Evolutionary conservation across 2,329 filamentous ascomycete genomes (phyloP).

Genomic region (Clonostachys sp.): DNA sequence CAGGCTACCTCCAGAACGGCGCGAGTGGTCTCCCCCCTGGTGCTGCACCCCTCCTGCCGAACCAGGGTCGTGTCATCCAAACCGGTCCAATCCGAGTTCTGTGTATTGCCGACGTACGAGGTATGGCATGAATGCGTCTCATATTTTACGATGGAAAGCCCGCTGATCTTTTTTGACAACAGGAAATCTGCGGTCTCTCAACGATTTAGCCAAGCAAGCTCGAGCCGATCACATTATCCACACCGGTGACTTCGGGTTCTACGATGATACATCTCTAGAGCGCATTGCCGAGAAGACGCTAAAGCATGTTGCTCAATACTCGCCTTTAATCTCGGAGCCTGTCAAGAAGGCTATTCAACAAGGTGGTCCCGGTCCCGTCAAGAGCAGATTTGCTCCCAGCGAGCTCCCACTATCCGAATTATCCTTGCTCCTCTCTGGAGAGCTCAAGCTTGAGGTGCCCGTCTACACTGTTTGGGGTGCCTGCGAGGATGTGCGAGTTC

Average conservation of each 20-base stretch:
- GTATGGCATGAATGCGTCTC: conserved; percentile 29
- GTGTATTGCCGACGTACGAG: conserved; percentile 69
- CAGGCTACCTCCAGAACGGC: conserved; percentile 61
- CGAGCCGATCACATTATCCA: conserved; percentile 97
- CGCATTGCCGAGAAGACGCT: conserved; percentile 98
- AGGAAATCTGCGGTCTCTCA: conserved; percentile 95
- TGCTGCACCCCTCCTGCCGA: conserved; percentile 61
- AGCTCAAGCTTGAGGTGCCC: conserved; percentile 87
- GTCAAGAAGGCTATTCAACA: conserved; percentile 64
- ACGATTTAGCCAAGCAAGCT: conserved; percentile 92
- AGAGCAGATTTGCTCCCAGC: conserved; percentile 74
- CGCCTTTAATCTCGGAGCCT: conserved; percentile 80
- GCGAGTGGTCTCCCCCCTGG: conserved; percentile 48
- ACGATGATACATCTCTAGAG: conserved; percentile 92
- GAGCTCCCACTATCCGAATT: conserved; percentile 92
- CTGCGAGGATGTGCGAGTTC: conserved; percentile 93
- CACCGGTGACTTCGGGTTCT: conserved; percentile 98
- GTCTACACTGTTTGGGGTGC: conserved; percentile 99
- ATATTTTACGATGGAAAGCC: no score
- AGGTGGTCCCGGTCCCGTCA: conserved; percentile 72
- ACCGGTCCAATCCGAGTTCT: conserved; percentile 62
- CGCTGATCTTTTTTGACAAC: not conserved
- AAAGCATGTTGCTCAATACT: conserved; percentile 98
- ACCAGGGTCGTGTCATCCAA: conserved; percentile 63
- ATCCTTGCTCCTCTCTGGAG: conserved; percentile 80